These are phyloP conservation scores for Penicillium diatomitis DNA, from an alignment of 495 filamentous ascomycete genomes.

Conservation along the genomic window DNA sequence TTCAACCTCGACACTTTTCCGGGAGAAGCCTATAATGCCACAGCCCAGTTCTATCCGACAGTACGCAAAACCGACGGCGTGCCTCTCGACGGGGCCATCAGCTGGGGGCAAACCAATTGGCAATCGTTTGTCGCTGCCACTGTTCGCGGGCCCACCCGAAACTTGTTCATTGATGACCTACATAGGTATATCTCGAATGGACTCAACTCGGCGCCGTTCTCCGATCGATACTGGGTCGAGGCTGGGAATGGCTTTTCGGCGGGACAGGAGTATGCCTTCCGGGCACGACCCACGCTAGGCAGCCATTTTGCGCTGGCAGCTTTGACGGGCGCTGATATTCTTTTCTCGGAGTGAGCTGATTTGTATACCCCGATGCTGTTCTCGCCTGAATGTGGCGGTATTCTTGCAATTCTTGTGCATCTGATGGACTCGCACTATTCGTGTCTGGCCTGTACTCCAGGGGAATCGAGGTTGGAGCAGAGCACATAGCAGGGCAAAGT, in stretches of 20 bases:
- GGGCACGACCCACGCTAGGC: slow-evolving; percentile 13
- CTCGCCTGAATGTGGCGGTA: no score
- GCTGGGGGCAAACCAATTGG: slow-evolving; percentile 35
- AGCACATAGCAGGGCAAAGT: no score
- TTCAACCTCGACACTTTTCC: slow-evolving; percentile 31
- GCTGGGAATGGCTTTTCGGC: slow-evolving; percentile 2
- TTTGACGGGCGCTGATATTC: slow-evolving; percentile 7
- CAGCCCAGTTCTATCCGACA: slow-evolving; percentile 23
- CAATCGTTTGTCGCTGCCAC: slow-evolving; percentile 24
- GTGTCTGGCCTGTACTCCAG: no score
- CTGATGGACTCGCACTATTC: no score
- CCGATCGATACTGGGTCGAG: slow-evolving; percentile 24
- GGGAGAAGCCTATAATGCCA: slow-evolving; percentile 22
- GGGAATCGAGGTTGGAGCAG: no score
- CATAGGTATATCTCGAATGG: slow-evolving; percentile 32
- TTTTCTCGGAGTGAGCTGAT: not conserved
- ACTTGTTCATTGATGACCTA: slow-evolving; percentile 23
- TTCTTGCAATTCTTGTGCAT: no score
- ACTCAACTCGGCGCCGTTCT: slow-evolving; percentile 31
- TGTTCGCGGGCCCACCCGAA: slow-evolving; percentile 11
- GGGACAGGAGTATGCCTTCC: slow-evolving; percentile 11
- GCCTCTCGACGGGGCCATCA: slow-evolving; percentile 19
- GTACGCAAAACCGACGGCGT: slow-evolving; percentile 23
- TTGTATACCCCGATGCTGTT: no score
- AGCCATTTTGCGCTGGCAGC: slow-evolving; percentile 16